Evolutionary conservation across 1,139 yeast species (phyloP), one percentile per base, ranked within the genome.

Genomic region (Pichia sp.): DNA sequence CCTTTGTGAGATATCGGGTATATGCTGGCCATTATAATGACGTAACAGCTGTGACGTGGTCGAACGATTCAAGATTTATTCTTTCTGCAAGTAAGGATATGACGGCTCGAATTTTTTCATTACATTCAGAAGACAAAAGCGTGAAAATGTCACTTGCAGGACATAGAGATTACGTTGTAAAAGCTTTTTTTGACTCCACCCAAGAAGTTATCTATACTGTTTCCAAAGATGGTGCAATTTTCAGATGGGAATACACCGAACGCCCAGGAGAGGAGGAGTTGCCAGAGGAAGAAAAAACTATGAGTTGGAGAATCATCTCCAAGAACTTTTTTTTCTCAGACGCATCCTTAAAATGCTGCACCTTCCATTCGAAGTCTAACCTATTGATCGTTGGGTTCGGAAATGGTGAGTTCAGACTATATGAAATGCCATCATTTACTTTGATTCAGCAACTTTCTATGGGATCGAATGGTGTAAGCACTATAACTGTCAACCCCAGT

Each of bases 1-100:
- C 99, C 15, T 95, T 93, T 72, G 87, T 93, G 45, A 85, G 96
- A 61, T 90, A 89, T 70, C 77, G 96, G 64, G 81, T 88, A 6
- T 90, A 90, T 65, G 90, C 97, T 2, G 99, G 99, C 31, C 99
- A 93, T 72, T 90, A 85, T 68, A 84, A 85, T 52, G 96, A 89
- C 61, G 83, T 95, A 30, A 79, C 83, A 1, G 81, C 89, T 7
- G 71, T 93, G 8, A 78, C 88, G 5, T 93, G 99, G 99, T 89
- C 97, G 0, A 78, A 77, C 41, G 99, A 93, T 70, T 88, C 96
- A 5, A 77, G 97, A 62, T 93, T 90, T 67, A 80, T 93, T 66
- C 75, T 93, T 45, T 82, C 97, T 4, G 80, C 96, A 0, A 87
- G 97, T 29, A 89, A 88, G 67, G 99, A 93, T 72, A 77, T 93